phyloP scores from a whole-genome alignment of 2,329 filamentous ascomycete genomes.

The Fusarium dimerum region DNA sequence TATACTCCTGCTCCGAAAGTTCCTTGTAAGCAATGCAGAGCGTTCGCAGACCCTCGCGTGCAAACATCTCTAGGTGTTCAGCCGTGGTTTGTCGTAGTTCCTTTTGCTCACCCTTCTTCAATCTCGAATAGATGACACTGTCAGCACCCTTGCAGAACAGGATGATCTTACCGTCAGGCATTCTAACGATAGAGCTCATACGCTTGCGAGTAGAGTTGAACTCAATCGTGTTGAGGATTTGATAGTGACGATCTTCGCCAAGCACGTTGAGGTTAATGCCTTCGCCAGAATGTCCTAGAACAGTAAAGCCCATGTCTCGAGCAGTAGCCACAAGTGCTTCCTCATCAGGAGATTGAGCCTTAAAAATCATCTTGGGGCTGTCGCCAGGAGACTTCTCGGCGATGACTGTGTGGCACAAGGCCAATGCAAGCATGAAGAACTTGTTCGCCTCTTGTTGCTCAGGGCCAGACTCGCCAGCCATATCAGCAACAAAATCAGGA shows the following conservation, averaged over 20 bases:
- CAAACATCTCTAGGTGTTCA: slow-evolving; percentile 95
- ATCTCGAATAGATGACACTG: slow-evolving; percentile 91
- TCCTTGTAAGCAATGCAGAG: slow-evolving; percentile 88
- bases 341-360: slow-evolving; percentile 96
- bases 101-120: slow-evolving; percentile 81
- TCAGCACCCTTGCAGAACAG: slow-evolving; percentile 98
- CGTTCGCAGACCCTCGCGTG: slow-evolving; percentile 89
- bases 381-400: slow-evolving; percentile 89
- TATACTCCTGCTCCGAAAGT: slow-evolving; percentile 80
- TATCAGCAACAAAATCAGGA: slow-evolving; percentile 82
- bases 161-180: slow-evolving; percentile 87
- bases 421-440: slow-evolving; percentile 91
- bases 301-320: slow-evolving; percentile 91
- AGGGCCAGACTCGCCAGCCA: slow-evolving; percentile 73
- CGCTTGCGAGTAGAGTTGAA: slow-evolving; percentile 97
- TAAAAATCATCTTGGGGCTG: slow-evolving; percentile 88
- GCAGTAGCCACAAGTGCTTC: slow-evolving; percentile 92
- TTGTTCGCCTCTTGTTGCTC: slow-evolving; percentile 79
- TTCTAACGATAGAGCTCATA: slow-evolving; percentile 95
- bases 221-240: slow-evolving; percentile 90
- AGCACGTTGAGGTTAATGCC: slow-evolving; percentile 84
- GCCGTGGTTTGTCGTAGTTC: slow-evolving; percentile 83
- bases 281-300: slow-evolving; percentile 77
- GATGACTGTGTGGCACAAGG: slow-evolving; percentile 96
- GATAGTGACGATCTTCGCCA: slow-evolving; percentile 82